Percentiles rank a stretch among this genome's conserved stretches.
Conservation (phyloP, 495 filamentous ascomycete genomes). For the Podospora pseudocomata region DNA sequence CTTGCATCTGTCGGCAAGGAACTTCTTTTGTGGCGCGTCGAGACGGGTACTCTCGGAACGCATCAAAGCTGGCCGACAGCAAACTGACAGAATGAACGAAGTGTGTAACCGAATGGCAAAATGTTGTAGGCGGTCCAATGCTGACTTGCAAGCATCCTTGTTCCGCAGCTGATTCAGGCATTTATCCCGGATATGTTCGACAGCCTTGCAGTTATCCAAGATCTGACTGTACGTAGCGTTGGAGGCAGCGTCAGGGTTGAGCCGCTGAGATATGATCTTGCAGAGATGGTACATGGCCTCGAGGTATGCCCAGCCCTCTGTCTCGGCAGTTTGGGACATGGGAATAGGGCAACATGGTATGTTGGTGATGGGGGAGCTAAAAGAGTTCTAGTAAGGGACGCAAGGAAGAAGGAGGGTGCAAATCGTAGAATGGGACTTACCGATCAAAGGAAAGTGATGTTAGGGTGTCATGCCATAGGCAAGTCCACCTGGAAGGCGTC, state of each 20-base stretch:
- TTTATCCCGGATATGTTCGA: conserved; percentile 47
- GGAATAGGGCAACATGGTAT: conserved; percentile 48
- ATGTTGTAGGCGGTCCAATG: conserved; percentile 51
- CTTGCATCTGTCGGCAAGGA: conserved; percentile 55
- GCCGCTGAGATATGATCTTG: conserved; percentile 46
- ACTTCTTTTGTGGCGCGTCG: conserved; percentile 41
- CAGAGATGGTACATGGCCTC: conserved; percentile 55
- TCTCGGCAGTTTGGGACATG: conserved; percentile 38
- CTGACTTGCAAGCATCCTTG: conserved; percentile 53
- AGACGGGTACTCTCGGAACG: conserved; percentile 37
- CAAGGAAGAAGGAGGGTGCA: neutral
- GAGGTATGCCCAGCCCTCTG: conserved; percentile 49
- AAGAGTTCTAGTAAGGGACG: neutral
- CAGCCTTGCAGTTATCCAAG: conserved; percentile 43
- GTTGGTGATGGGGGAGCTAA: conserved; percentile 49
- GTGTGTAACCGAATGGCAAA: conserved; percentile 54
- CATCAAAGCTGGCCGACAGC: conserved; percentile 52
- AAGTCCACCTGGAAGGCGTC: conserved; percentile 54
- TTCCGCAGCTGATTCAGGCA: conserved; percentile 42
- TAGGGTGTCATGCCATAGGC: conserved; percentile 55
- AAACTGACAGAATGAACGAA: conserved; percentile 52
- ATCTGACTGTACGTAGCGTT: conserved; percentile 46
- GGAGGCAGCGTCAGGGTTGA: conserved; percentile 50
- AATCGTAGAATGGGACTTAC: conserved; percentile 24
- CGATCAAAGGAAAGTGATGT: conserved; percentile 56